Evolutionary conservation across 768 basidiomycete genomes (phyloP).

Genomic region (Suillus variegatus): DNA sequence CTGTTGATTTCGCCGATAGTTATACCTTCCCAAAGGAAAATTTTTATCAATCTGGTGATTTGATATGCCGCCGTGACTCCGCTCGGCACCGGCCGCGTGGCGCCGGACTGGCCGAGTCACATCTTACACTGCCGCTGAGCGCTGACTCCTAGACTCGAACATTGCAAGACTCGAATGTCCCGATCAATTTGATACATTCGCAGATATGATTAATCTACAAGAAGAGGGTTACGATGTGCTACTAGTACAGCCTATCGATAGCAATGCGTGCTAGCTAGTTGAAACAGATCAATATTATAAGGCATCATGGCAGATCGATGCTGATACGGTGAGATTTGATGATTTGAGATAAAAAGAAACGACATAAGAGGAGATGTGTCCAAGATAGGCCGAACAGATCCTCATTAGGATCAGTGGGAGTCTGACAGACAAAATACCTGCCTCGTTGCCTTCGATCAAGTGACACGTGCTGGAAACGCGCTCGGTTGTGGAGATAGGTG

Average conservation of each 20-base stretch:
- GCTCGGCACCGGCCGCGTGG: slow-evolving; percentile 32
- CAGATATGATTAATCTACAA: slow-evolving; percentile 11
- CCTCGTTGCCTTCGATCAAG: slow-evolving; percentile 23
- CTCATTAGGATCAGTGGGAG: slow-evolving; percentile 8
- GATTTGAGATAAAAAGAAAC: slow-evolving; percentile 14
- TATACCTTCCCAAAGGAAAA: slow-evolving; percentile 57
- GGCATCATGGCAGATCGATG: slow-evolving; percentile 13
- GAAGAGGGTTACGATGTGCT: neutral
- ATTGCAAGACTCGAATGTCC: neutral
- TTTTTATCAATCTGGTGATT: slow-evolving; percentile 66
- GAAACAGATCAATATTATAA: slow-evolving; percentile 10
- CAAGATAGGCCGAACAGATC: slow-evolving; percentile 8
- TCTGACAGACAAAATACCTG: slow-evolving; percentile 5
- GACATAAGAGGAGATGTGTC: slow-evolving; percentile 11
- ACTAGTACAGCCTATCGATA: slow-evolving; percentile 10
- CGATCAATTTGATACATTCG: slow-evolving; percentile 2
- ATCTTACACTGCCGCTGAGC: slow-evolving; percentile 12
- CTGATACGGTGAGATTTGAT: slow-evolving; percentile 12
- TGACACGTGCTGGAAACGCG: slow-evolving; percentile 32
- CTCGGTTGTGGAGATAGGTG: slow-evolving; percentile 29
- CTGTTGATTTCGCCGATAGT: slow-evolving; percentile 52
- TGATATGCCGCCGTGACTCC: slow-evolving; percentile 48
- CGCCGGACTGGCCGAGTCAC: slow-evolving; percentile 17
- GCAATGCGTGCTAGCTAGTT: slow-evolving; percentile 11
- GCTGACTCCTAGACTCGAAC: neutral